A percentile compares a stretch with the other conserved stretches of the same genome.
These are phyloP conservation scores for Clonostachys chloroleuca DNA, from an alignment of 2,329 filamentous ascomycete species.

Conservation along the genomic window DNA sequence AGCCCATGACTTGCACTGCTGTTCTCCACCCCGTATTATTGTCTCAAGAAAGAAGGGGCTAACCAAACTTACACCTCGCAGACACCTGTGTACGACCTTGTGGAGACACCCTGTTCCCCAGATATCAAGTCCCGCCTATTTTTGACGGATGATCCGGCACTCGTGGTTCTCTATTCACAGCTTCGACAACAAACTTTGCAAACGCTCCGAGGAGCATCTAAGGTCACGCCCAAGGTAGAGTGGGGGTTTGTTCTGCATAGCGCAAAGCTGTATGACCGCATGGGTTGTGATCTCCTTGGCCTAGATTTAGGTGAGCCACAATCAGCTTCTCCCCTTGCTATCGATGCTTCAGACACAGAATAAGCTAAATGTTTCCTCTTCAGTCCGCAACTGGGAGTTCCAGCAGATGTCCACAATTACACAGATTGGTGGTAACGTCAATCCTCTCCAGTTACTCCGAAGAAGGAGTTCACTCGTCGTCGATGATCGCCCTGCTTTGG, in stretches of 20 bases:
- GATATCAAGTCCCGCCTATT: slow-evolving; percentile 74
- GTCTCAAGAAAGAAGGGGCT: not conserved
- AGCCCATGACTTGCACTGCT: too few relatives aligned
- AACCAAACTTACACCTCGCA: slow-evolving; percentile 19
- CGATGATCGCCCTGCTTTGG: slow-evolving; percentile 58
- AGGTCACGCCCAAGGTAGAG: slow-evolving; percentile 73
- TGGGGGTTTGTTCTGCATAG: slow-evolving; percentile 89
- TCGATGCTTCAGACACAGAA: not conserved
- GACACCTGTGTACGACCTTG: slow-evolving; percentile 73
- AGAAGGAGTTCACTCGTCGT: slow-evolving; percentile 76
- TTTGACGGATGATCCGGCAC: slow-evolving; percentile 83
- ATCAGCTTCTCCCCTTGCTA: not conserved
- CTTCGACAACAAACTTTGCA: slow-evolving; percentile 78
- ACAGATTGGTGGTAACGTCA: slow-evolving; percentile 41
- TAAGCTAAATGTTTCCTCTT: slow-evolving; percentile 7
- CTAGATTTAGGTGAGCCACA: slow-evolving; percentile 66
- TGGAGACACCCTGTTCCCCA: slow-evolving; percentile 64
- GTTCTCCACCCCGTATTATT: slow-evolving; percentile 3
- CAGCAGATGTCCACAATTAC: slow-evolving; percentile 38
- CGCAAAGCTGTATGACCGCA: slow-evolving; percentile 77
- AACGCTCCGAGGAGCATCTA: slow-evolving; percentile 79
- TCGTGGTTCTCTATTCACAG: slow-evolving; percentile 83
- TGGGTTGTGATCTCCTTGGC: slow-evolving; percentile 90
- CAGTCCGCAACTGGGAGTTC: slow-evolving; percentile 80
- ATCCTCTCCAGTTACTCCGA: slow-evolving; percentile 64